Conservation (phyloP, 1,284 basidiomycete species). For the Hemileia vastatrix region DNA sequence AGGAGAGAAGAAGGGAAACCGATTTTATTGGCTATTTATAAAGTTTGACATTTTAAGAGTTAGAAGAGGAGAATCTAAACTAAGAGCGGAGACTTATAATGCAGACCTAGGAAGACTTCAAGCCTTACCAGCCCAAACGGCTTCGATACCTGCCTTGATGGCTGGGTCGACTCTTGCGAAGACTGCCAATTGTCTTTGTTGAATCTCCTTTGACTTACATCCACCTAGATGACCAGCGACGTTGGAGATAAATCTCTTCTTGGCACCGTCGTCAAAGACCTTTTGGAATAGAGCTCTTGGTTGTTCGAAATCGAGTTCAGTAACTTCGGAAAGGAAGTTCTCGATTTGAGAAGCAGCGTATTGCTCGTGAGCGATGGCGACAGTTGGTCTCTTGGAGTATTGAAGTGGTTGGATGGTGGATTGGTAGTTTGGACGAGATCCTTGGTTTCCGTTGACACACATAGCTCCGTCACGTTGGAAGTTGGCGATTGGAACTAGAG, state of each 20-base stretch:
- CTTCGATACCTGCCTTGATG: no score
- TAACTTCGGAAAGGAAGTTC: constrained; percentile 4
- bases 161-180: no score
- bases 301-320: constrained; percentile 72
- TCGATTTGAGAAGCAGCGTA: constrained; percentile 7
- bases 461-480: constrained; percentile 57
- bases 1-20: no score
- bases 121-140: no score
- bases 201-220: not conserved
- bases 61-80: no score
- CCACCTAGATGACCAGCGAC: constrained; percentile 61
- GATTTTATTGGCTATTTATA: no score
- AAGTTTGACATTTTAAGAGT: no score
- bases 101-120: no score
- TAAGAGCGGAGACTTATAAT: no score
- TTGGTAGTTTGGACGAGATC: constrained; percentile 73
- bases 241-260: constrained; percentile 64
- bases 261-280: constrained; percentile 62
- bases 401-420: constrained; percentile 51
- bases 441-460: constrained; percentile 56
- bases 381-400: constrained; percentile 17
- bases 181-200: constrained; percentile 15
- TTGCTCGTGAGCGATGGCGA: constrained; percentile 17
- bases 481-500: constrained; percentile 60
- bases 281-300: constrained; percentile 67